Conservation (phyloP, 140 eudicot genomes). For the Anethum foeniculum region DNA sequence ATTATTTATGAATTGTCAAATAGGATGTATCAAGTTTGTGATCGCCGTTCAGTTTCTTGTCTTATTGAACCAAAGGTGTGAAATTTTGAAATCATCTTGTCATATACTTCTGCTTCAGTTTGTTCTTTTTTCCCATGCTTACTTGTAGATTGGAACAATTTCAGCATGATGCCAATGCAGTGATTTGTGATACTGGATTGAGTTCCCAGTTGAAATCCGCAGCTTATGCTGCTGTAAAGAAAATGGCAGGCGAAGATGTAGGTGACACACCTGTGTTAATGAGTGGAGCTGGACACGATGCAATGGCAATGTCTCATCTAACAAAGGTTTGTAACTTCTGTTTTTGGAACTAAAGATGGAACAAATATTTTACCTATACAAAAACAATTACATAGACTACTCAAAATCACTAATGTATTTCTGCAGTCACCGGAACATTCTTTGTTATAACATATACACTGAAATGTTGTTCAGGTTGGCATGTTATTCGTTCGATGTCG, state of each 20-base stretch:
- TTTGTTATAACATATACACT: not conserved
- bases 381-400: not conserved
- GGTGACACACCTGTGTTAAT: conserved; percentile 76
- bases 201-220: conserved; percentile 77
- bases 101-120: not conserved
- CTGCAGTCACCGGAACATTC: not conserved
- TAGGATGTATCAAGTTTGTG: conserved; percentile 65
- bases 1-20: conserved; percentile 72
- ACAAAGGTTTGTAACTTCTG: conserved; percentile 38
- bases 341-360: not conserved
- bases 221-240: conserved; percentile 56
- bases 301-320: conserved; percentile 97
- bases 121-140: conserved; percentile 7
- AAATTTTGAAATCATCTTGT: conserved; percentile 1
- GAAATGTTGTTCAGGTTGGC: conserved; percentile 45
- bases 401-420: not conserved
- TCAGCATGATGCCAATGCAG: conserved; percentile 96
- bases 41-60: conserved; percentile 84
- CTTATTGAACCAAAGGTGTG: conserved; percentile 79
- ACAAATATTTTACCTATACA: not conserved
- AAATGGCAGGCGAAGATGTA: conserved; percentile 53
- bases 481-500: conserved; percentile 95
- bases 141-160: conserved; percentile 3
- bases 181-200: conserved; percentile 60
- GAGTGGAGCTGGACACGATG: conserved; percentile 99